Base-by-base conservation (phyloP, 2,329 filamentous ascomycete species). In the Coniochaeta sp. region DNA sequence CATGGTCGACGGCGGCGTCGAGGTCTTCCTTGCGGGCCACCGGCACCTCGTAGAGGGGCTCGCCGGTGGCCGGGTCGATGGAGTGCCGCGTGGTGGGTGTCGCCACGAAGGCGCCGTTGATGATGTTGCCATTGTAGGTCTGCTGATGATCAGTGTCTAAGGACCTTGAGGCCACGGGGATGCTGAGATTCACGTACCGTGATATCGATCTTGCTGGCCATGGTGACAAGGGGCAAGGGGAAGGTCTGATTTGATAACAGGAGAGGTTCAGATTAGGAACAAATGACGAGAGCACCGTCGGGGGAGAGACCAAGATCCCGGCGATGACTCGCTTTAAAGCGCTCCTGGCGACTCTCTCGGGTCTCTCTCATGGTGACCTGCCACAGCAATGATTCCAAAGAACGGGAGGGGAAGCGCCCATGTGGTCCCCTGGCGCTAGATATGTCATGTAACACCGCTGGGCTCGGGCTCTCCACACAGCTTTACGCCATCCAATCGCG, bases 11-110 rank as follows among this genome's bases (percentile, higher is more conserved):
- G 5, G 76, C 74, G n/a, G 65, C 63, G 56, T 78, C 70, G 9
- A 79, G 67, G 58, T 78, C 75, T 19, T 70, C 64, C n/a, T 68
- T 57, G 0, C 69, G 73, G 1, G 74, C 69, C 1, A 77, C 65
- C 4, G 77, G 77, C 0, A 78, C 74, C 24, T 71, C 66, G 54
- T 65, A 68, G 32, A 73, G 68, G 6, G 65, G 59, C 59, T 73
- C 63, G 17, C 64, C 68, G 17, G 70, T 75, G 17, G 69, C 67
- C 2, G 74, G 74, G 65, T 76, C 70, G 58, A 71, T 66, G 32
- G 68, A 67, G 36, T 72, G 69, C 26, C 69, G 65, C 3, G 66
- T 67, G 26, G 54, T 55, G 3, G 55, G 17, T 1, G 67, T 68
- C 3, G 60, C 14, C 4, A 57, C 61, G 17, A 64, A 60, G 22